Evolutionary conservation across 495 filamentous ascomycete species (phyloP), one percentile per base, ranked within the genome.

Genomic region (Xylaria bambusicola): DNA sequence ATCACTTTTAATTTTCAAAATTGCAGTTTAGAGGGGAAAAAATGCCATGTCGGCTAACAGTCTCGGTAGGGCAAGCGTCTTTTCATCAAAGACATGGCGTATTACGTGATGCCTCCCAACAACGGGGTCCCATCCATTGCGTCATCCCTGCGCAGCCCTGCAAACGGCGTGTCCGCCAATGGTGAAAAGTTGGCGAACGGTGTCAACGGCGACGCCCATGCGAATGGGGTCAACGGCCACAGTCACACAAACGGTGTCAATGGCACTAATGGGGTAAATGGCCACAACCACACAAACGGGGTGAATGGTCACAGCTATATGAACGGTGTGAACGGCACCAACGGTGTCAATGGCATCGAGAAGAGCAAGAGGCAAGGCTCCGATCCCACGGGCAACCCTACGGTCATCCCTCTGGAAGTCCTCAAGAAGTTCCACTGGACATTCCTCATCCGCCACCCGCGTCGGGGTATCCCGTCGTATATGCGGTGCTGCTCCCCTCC

Each of bases 31-130:
- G n/a, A n/a, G n/a, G n/a, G n/a, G n/a, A n/a, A n/a, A n/a, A n/a
- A 1, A 13, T 36, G n/a, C 41, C n/a, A 13, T 3, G 3, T 7
- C n/a, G 36, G 58, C 54, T 56, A 60, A 63, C 69, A 66, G 70
- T 73, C 67, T 63, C 69, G 42, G 35, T 64, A 88, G 84, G 81
- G 79, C 63, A 97, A 96, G 76, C 88, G 94, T 56, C 73, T 96
- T 64, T 96, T 98, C 79, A 94, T 98, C 83, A 98, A 98, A 72
- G 94, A 98, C 72, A 98, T 98, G 68, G 83, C 88, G 36, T 86
- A 97, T 71, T 97, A 97, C 71, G 77, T 96, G 42, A 75, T 89
- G 55, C 91, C 93, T 5, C 92, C 91, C 2, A 70, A 86, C 60
- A 75, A 77, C n/a, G 78, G 86, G 53, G 77, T 81, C 17, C 83